Evolutionary conservation across 2,329 filamentous ascomycete genomes (phyloP), one percentile per base, ranked within the genome.

Genomic region (Colletotrichum tabaci): DNA sequence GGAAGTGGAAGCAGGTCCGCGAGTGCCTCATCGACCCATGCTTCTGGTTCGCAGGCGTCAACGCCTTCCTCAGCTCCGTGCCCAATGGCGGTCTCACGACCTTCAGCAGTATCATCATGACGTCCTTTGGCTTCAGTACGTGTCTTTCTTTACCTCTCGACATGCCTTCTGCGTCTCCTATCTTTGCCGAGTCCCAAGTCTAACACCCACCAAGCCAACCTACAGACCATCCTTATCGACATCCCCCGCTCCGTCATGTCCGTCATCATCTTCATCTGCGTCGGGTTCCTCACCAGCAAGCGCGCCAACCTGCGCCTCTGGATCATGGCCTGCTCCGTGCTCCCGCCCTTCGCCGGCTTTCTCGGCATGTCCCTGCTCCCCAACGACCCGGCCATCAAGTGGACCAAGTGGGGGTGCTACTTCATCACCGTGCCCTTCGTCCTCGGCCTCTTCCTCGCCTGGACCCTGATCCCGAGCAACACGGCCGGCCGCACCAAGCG

Each of bases 401-500:
- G 81, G 81, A 75, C 72, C 4, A 82, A 81, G 67, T 83, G 80
- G 79, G 79, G 79, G 64, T 81, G 78, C 50, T 81, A 79, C 70
- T 78, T 81, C 71, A 80, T 83, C 74, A 81, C 79, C 1, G 79
- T 82, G 0, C 76, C 80, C 0, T 79, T 77, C 38, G 77, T 80
- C 4, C 42, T 72, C 0, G 70, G 55, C 1, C 66, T 72, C 15
- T 72, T 72, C 49, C 70, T 72, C 50, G 70, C 70, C 44, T 72
- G 66, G 70, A 58, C 70, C 1, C 30, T 72, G 52, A 81, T 86
- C 58, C 83, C 84, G 0, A 84, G 82, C 44, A 86, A 86, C 74
- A 79, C 84, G 4, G 83, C 83, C 5, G 84, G 85, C 9, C 79
- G 83, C 9, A 86, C 85, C 0, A 86, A 86, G 74, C 82, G 84